Percentiles rank a stretch among this genome's conserved stretches.
These are phyloP conservation scores for Erysiphe pulchra DNA, from an alignment of 2,329 filamentous ascomycete genomes.

Conservation along the genomic window DNA sequence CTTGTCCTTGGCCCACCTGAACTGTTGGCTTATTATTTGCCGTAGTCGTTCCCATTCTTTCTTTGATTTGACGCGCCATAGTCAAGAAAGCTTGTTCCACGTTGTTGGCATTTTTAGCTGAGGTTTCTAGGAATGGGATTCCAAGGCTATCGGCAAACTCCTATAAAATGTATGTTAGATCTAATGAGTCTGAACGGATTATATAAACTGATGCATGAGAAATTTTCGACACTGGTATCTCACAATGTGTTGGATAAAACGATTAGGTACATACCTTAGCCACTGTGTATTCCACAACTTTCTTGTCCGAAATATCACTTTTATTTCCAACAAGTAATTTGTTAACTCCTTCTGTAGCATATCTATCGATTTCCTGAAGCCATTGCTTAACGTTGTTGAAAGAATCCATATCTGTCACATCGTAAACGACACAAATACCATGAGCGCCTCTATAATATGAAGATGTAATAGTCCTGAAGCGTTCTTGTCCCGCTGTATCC, in stretches of 20 bases:
- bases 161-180: constrained; percentile 20
- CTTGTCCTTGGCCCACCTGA: constrained; percentile 82
- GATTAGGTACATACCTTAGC: constrained; percentile 50
- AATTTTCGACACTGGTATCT: constrained; percentile 3
- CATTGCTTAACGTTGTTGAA: constrained; percentile 99
- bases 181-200: not conserved
- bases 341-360: constrained; percentile 97
- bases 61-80: constrained; percentile 99
- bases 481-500: constrained; percentile 97
- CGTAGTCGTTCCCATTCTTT: constrained; percentile 91
- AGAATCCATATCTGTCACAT: constrained; percentile 99
- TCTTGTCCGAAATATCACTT: constrained; percentile 99
- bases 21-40: constrained; percentile 96
- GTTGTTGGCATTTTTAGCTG: constrained; percentile 97
- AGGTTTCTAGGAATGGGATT: constrained; percentile 98
- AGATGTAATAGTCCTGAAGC: constrained; percentile 98
- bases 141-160: constrained; percentile 97
- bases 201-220: constrained; percentile 1
- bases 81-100: constrained; percentile 99
- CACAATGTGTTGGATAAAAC: constrained; percentile 7
- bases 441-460: constrained; percentile 98
- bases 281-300: constrained; percentile 97
- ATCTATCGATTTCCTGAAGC: constrained; percentile 98
- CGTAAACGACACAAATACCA: constrained; percentile 98
- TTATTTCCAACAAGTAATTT: constrained; percentile 99